Evolutionary conservation across 75 land plant species (phyloP).

Genomic region (Selaginella moellendorffii): DNA sequence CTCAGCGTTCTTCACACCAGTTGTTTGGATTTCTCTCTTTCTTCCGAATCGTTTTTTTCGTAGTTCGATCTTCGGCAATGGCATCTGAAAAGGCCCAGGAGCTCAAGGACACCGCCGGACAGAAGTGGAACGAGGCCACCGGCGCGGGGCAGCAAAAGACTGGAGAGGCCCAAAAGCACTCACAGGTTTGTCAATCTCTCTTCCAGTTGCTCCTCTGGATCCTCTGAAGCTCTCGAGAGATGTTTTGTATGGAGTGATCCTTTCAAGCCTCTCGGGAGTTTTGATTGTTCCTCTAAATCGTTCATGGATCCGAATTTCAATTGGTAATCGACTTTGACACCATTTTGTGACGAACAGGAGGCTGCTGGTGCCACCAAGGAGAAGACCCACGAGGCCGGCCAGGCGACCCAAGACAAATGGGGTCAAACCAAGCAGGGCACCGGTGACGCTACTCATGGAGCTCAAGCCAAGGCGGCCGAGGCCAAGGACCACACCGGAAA

Average conservation of each 20-base stretch:
- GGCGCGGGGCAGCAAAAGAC: background rate
- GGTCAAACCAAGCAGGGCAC: background rate
- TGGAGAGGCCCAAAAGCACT: background rate
- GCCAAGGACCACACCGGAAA: background rate
- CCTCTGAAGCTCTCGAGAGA: too few species aligned
- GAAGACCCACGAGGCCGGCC: background rate
- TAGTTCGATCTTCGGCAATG: background rate
- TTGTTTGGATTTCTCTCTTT: too few species aligned
- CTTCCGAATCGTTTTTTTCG: background rate
- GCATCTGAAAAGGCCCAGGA: background rate
- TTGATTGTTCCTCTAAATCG: too few species aligned
- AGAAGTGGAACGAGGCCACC: background rate
- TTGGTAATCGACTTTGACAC: too few species aligned
- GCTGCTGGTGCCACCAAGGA: background rate
- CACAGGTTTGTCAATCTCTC: background rate
- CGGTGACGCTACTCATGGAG: background rate
- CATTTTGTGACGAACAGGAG: too few species aligned
- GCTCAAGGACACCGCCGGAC: background rate
- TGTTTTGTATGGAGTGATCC: too few species aligned
- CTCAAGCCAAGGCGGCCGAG: background rate
- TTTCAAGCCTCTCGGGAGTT: too few species aligned
- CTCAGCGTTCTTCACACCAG: background rate
- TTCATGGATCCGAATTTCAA: too few species aligned
- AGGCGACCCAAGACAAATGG: background rate
- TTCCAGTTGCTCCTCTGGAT: too few species aligned